Evolutionary conservation across 2,329 filamentous ascomycete genomes (phyloP), one percentile per base, ranked within the genome.

Genomic region (Cryphonectria naterciae): DNA sequence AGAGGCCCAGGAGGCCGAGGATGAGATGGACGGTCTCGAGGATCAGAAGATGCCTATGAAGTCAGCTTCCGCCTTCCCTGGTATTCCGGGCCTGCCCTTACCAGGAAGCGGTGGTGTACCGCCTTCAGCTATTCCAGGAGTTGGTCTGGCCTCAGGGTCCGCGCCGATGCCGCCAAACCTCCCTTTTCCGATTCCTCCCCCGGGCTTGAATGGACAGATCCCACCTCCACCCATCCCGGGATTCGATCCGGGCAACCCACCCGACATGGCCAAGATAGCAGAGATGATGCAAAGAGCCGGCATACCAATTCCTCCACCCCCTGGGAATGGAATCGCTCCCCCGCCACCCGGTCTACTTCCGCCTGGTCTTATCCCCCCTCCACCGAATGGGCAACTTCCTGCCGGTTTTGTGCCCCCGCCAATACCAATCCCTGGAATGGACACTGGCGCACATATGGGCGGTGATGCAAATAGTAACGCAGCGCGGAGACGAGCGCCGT

Each of bases 1-100:
- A 76, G 96, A 98, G 80, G 94, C 98, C 78, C 93, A 95, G 78
- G 95, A 98, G 80, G 86, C 92, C 72, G 93, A 98, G 79, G 96
- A 98, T 78, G 96, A 98, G 81, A 92, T 92, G 75, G 95, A 98
- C 74, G 95, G 94, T 2, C 86, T 98, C 61, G 91, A 97, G 68
- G 96, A 99, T 77, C 96, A 99, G 80, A 93, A 92, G 80, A 93
- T 92, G 87, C 92, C 88, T 28, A 81, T 89, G 41, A 89, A 88
- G 76, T 84, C 85, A 72, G 80, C 87, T 28, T 78, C 87, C 80
- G 77, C 83, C 67, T 77, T 88, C 78, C 83, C 87, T 4, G 85
- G 87, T 39, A 73, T 73, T 17, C 91, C 90, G 5, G 92, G 89
- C 41, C 83, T 88, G 52, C 87, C 84, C 49, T 77, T 85, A 22